Conservation (phyloP, 2,329 filamentous ascomycete species). For the Rhinocladiella mackenziei region DNA sequence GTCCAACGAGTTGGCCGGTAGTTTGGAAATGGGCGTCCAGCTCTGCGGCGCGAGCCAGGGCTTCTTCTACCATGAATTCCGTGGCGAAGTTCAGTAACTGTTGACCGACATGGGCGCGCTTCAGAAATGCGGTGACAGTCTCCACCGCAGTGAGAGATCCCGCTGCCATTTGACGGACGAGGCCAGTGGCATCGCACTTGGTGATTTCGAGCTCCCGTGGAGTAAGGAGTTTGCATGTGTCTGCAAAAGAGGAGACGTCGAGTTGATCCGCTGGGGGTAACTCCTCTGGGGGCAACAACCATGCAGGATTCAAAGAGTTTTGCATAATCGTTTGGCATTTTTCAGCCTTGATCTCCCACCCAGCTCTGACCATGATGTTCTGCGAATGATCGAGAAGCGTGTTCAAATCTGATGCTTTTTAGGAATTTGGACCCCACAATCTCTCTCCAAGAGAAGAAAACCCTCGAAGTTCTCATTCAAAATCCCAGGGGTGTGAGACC, state of each 20-base stretch:
- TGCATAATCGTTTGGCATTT: too few relatives aligned
- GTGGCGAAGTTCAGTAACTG: slow-evolving; percentile 36
- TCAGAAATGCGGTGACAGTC: slow-evolving; percentile 26
- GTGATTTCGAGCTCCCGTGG: slow-evolving; percentile 46
- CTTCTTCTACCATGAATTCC: slow-evolving; percentile 30
- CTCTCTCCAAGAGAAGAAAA: too few relatives aligned
- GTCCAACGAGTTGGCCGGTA: slow-evolving; percentile 29
- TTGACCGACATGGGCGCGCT: slow-evolving; percentile 28
- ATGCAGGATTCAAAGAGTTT: too few relatives aligned
- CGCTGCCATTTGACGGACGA: slow-evolving; percentile 35
- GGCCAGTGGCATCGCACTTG: slow-evolving; percentile 44
- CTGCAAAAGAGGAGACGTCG: slow-evolving; percentile 33
- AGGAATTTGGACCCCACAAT: too few relatives aligned
- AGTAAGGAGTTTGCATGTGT: slow-evolving; percentile 36
- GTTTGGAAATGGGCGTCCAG: slow-evolving; percentile 29
- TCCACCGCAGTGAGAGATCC: slow-evolving; percentile 24
- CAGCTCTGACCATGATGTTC: too few relatives aligned
- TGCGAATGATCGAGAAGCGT: too few relatives aligned
- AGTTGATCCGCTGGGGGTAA: slow-evolving; percentile 32
- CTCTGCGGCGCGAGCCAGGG: slow-evolving; percentile 28
- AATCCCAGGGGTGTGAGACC: too few relatives aligned
- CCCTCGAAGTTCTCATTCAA: too few relatives aligned
- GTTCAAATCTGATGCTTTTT: too few relatives aligned
- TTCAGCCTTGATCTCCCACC: too few relatives aligned
- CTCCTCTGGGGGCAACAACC: slow-evolving; percentile 33